Evolutionary conservation across 805 yeast genomes (phyloP), one percentile per base, ranked within the genome.

Genomic region (Ogataea siamensis): DNA sequence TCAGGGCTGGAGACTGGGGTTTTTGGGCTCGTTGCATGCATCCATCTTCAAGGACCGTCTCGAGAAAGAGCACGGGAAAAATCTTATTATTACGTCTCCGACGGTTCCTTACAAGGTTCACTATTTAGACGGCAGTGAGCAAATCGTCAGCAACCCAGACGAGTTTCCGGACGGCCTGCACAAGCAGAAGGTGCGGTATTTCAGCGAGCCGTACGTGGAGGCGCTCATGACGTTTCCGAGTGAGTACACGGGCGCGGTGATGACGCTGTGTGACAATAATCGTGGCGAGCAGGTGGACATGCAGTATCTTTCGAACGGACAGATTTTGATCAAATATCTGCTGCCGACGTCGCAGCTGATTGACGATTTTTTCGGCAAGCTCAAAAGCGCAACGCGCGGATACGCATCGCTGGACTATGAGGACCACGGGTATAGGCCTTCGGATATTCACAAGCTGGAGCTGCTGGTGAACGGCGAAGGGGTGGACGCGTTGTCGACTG

Each of bases 1-100:
- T 0, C 93, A 89, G 54, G 99, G 99, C 23, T 91, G 99, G 99
- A 77, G 98, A 61, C 65, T 91, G 23, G 99, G 99, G 1, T 91
- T 91, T 57, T 65, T 91, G 20, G 99, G 99, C 0, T 87, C 97
- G 0, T 64, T 91, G 22, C 99, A 91, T 66, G 97, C 98, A 0
- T 83, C 95, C 7, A 97, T 91, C 1, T 91, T 91, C 63, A 83
- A 84, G 53, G 97, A 93, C 52, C 68, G 99, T 34, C 67, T 91
- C 41, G 95, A 88, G 51, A 87, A 85, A 46, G 99, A 91, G 59
- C 89, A 93, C 55, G 98, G 98, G 5, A 88, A 95, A 1, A 82
- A 87, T 44, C 73, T 91, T 46, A 87, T 91, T 43, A 80, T 91
- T 42, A 93, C 98, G 0, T 89, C 95, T 7, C 97, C 99, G 1